Percentiles rank a stretch among this genome's conserved stretches.
These are phyloP conservation scores for Bremia lactucae DNA, from an alignment of 352 stramenopile species.

Conservation along the genomic window DNA sequence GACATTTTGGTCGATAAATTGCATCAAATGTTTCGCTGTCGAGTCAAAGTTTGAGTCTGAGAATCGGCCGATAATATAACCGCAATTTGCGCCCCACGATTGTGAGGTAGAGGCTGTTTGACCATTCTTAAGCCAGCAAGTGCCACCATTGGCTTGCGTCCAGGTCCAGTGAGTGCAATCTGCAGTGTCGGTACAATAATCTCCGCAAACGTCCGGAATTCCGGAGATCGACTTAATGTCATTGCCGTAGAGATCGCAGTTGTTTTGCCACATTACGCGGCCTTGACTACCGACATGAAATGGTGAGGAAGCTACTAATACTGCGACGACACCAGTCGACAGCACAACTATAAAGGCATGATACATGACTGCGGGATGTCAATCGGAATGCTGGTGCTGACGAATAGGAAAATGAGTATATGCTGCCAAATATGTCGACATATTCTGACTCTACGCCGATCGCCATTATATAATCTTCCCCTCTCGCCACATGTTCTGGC, in stretches of 20 bases:
- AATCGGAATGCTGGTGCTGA: background rate
- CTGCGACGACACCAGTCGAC: background rate
- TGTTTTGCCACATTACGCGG: constrained; percentile 35
- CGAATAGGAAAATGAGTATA: constrained; percentile 20
- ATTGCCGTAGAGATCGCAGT: constrained; percentile 33
- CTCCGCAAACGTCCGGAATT: constrained; percentile 28
- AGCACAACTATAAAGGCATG: constrained; percentile 7
- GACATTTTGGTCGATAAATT: constrained; percentile 1
- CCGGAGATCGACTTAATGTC: constrained; percentile 16
- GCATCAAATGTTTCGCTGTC: background rate
- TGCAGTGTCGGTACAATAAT: constrained; percentile 21
- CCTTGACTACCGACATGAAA: constrained; percentile 26
- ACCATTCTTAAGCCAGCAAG: constrained; percentile 38
- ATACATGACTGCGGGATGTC: constrained; percentile 8
- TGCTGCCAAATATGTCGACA: too few relatives aligned
- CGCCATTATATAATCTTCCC: too few relatives aligned
- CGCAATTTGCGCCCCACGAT: constrained; percentile 22
- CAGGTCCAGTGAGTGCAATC: constrained; percentile 36
- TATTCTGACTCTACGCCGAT: too few relatives aligned
- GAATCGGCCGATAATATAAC: constrained; percentile 34
- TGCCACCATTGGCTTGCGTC: constrained; percentile 28
- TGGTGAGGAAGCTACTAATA: constrained; percentile 2
- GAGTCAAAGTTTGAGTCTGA: constrained; percentile 8
- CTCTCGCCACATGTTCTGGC: too few relatives aligned
- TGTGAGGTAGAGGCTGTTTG: constrained; percentile 5